These are phyloP conservation scores for Saccharomyces hybrid DNA, from an alignment of 1,139 yeast species.

Conservation along the genomic window DNA sequence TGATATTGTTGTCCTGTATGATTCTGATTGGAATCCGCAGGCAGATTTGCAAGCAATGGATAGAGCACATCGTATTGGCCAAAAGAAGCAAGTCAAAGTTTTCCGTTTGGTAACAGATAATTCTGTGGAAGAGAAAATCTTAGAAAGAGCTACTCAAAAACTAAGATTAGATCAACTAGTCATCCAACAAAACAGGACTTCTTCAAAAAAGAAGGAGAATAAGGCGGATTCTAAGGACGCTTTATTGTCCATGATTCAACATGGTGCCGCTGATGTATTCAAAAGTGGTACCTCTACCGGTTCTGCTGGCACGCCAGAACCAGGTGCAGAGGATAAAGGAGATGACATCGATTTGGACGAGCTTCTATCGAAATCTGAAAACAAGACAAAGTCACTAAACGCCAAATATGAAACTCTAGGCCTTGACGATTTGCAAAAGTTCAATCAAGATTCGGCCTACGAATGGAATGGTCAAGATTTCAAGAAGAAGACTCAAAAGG, in stretches of 20 bases:
- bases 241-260: slow-evolving; percentile 89
- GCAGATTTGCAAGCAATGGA: slow-evolving; percentile 99
- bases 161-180: slow-evolving; percentile 88
- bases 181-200: slow-evolving; percentile 79
- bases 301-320: slow-evolving; percentile 28
- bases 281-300: slow-evolving; percentile 34
- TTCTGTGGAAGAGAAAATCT: slow-evolving; percentile 92
- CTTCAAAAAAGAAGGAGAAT: slow-evolving; percentile 39
- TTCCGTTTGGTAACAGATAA: slow-evolving; percentile 89
- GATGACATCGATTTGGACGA: slow-evolving; percentile 71
- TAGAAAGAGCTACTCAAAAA: slow-evolving; percentile 94
- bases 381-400: slow-evolving; percentile 68
- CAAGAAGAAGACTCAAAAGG: slow-evolving; percentile 51
- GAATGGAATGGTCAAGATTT: slow-evolving; percentile 84
- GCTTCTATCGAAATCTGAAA: slow-evolving; percentile 69
- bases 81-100: slow-evolving; percentile 89
- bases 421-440: slow-evolving; percentile 84
- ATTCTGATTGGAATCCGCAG: slow-evolving; percentile 98
- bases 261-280: slow-evolving; percentile 88
- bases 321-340: slow-evolving; percentile 26
- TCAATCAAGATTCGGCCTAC: slow-evolving; percentile 56
- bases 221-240: slow-evolving; percentile 69
- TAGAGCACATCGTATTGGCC: slow-evolving; percentile 97
- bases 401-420: slow-evolving; percentile 80
- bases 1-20: slow-evolving; percentile 81